Base-by-base conservation (phyloP, 768 basidiomycete species). In the Kwoniella dendrophila region DNA sequence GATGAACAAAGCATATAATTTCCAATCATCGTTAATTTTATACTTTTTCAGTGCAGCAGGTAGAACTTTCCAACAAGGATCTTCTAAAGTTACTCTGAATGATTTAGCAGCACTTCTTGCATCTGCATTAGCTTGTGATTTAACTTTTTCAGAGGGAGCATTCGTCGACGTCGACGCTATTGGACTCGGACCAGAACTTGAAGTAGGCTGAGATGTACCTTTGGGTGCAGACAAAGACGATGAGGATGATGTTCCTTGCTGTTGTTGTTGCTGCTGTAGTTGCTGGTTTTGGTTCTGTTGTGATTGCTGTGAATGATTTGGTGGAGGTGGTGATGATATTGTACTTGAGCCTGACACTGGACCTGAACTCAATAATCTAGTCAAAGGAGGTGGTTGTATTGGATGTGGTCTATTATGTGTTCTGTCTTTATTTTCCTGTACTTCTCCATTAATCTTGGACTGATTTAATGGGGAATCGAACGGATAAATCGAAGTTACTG, bases 1-100 rank as follows among this genome's bases (percentile, higher is more conserved):
- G 63, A 99, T 98, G 81, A 99, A 99, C 88, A 99, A 90, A 29
- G 96, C 96, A 81, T 98, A 99, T 72, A 92, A 90, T 82, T 92
- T 89, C 96, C 96, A 99, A 78, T 90, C 94, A 67, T 98, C 96
- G 78, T 95, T 92, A 80, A 98, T 98, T 75, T 91, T 93, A 79
- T 99, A 99, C 80, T 98, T 98, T 82, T 97, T 97, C 66, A 99
- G 82, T 16, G 96, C 96, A 0, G 96, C 96, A 1, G 96, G 96
- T 16, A 99, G 82, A 22, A 99, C 96, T 76, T 98, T 98, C 89
- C 90, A 98, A 32, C 95, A 96, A 0, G 96, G 96, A 77, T 99
- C 96, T 56, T 98, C 95, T 59, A 99, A 79, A 67, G 90, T 96
- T 62, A 99, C 95, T 79, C 95, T 92, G 85, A 99, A 98, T 72